Base-by-base conservation (phyloP, 148 eudicot species). In the Dysphania ambrosioides region DNA sequence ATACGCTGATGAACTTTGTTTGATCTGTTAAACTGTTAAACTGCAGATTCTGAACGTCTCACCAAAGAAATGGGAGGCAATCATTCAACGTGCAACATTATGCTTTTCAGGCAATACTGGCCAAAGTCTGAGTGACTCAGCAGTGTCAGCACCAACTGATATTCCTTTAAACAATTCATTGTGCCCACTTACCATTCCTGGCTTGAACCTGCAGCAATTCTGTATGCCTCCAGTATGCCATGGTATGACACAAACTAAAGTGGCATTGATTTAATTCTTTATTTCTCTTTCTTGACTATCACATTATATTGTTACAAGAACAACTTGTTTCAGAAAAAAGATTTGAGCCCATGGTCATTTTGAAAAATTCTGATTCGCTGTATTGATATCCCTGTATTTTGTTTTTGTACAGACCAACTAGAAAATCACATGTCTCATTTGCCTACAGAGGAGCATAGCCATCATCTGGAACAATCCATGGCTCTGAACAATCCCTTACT, bases 31-130 rank as follows among this genome's bases (percentile, higher is more conserved):
- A 27, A n/a, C n/a, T n/a, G n/a, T n/a, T n/a, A 27, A 44, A 53
- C 23, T 51, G 42, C 73, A 88, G 92, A 62, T 71, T 62, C 77
- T 88, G 24, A 21, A 57, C 12, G 61, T 74, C 15, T 6, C 44
- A 16, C 12, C 71, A 4, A 65, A 74, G 36, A 51, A 16, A 6
- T 49, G 70, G 62, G 58, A 65, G 34, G 36, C n/a, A 65, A 74
- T 74, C 29, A 23, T 61, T 65, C 62, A 65, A 36, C 60, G 55
- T 19, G 40, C 58, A 34, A 49, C n/a, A 23, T 32, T 16, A 53
- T 64, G 69, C 61, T 49, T 24, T 27, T 56, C 71, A 8, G 36
- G 49, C 24, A 18, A 74, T 49, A 8, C 31, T 18, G 15, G 7
- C 23, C 9, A 10, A 65, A 13, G 19, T 63, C 42, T 21, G 1